phyloP scores from a whole-genome alignment of 345 rosid genomes.

The Salix viminalis region DNA sequence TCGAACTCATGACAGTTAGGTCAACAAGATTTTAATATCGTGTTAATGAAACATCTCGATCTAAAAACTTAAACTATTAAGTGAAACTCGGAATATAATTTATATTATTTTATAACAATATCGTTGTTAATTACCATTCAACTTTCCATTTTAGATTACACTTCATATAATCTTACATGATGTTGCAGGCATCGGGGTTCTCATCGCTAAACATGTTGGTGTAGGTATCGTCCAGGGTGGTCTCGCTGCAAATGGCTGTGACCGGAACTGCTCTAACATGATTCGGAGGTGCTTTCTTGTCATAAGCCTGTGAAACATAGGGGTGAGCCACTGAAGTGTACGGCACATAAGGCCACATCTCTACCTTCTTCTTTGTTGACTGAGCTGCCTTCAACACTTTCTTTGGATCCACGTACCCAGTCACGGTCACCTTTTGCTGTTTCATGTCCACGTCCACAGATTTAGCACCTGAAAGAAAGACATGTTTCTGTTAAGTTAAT shows the following conservation, averaged over 20 bases:
- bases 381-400: slow-evolving; percentile 67
- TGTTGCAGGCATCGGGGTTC: slow-evolving; percentile 71
- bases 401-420: slow-evolving; percentile 55
- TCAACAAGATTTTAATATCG: no score
- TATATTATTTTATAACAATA: background rate
- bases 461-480: slow-evolving; percentile 48
- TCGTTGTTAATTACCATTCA: background rate
- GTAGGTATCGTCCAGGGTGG: slow-evolving; percentile 56
- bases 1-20: no score
- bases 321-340: slow-evolving; percentile 63
- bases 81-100: no score
- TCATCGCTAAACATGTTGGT: slow-evolving; percentile 74
- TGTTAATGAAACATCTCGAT: no score
- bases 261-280: slow-evolving; percentile 54
- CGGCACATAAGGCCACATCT: slow-evolving; percentile 92
- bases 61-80: no score
- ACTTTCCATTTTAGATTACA: background rate
- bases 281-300: slow-evolving; percentile 88
- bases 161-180: slow-evolving; percentile 42
- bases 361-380: slow-evolving; percentile 83
- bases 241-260: slow-evolving; percentile 48
- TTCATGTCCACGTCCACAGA: slow-evolving; percentile 75
- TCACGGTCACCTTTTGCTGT: slow-evolving; percentile 77
- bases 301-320: slow-evolving; percentile 74
- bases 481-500: background rate